Conservation (phyloP, 148 eudicot species). For the Heliamphora exappendiculata region DNA sequence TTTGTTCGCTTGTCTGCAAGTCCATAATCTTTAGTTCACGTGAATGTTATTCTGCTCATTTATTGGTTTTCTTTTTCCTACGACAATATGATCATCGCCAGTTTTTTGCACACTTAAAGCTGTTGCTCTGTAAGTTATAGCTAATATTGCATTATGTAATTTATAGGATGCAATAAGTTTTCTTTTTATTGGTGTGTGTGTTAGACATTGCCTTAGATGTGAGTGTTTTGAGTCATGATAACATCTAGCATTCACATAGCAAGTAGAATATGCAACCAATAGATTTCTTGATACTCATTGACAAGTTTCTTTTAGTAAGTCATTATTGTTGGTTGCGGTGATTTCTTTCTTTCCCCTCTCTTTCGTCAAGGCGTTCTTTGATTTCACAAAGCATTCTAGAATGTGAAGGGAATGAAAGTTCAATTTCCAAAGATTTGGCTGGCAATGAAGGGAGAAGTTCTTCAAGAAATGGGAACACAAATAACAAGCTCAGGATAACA, state of each 20-base stretch:
- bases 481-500: too few relatives aligned
- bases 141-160: neutral
- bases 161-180: neutral
- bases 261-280: neutral
- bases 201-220: neutral
- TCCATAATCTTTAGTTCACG: neutral
- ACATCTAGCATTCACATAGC: neutral
- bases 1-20: neutral
- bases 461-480: neutral
- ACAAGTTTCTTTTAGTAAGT: neutral
- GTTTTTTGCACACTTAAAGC: conserved; percentile 6
- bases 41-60: neutral
- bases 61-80: neutral
- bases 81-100: neutral
- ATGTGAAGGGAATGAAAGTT: neutral
- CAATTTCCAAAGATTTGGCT: neutral
- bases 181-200: neutral
- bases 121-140: too few relatives aligned
- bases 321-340: neutral
- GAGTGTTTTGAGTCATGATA: neutral
- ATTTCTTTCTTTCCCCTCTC: neutral
- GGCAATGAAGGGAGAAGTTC: neutral
- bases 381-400: neutral
- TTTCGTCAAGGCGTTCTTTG: too few relatives aligned
- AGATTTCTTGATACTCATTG: neutral